phyloP scores from a whole-genome alignment of 2,329 filamentous ascomycete species.

The Geoglossum cookeanum region DNA sequence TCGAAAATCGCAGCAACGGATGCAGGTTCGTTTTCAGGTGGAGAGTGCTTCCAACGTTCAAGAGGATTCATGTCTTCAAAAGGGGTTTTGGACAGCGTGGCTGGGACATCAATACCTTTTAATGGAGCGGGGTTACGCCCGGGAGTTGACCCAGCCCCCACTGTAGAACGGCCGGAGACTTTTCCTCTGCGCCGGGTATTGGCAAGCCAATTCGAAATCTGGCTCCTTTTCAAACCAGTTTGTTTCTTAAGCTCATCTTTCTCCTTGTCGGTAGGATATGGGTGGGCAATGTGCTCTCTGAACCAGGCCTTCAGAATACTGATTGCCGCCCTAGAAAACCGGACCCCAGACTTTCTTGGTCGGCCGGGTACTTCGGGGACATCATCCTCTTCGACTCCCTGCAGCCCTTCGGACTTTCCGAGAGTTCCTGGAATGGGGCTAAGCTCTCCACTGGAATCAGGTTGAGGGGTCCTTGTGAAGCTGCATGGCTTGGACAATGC shows the following conservation, averaged over 20 bases:
- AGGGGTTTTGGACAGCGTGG: constrained; percentile 35
- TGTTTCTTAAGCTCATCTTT: constrained; percentile 60
- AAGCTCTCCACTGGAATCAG: background rate
- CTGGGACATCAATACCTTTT: constrained; percentile 47
- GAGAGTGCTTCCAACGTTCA: constrained; percentile 50
- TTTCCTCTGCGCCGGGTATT: constrained; percentile 75
- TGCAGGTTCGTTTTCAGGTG: constrained; percentile 50
- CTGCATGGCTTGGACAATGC: constrained; percentile 1
- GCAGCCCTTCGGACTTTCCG: background rate
- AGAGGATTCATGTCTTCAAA: constrained; percentile 39
- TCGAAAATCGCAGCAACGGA: constrained; percentile 42
- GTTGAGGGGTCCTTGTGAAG: constrained; percentile 1
- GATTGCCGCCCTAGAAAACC: constrained; percentile 65
- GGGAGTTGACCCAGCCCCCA: constrained; percentile 39
- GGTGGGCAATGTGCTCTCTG: constrained; percentile 57
- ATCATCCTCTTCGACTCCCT: background rate
- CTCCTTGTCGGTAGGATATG: constrained; percentile 75
- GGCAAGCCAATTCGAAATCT: constrained; percentile 84
- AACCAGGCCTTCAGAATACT: constrained; percentile 74
- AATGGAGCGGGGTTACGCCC: constrained; percentile 9
- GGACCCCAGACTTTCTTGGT: constrained; percentile 18
- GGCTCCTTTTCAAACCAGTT: constrained; percentile 63
- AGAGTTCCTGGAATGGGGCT: background rate
- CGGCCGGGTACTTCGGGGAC: background rate
- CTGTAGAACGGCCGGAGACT: constrained; percentile 47